A percentile compares a stretch with the other conserved stretches of the same genome.
phyloP scores from a whole-genome alignment of 352 stramenopile species.

The Elongisporangium anandrum region DNA sequence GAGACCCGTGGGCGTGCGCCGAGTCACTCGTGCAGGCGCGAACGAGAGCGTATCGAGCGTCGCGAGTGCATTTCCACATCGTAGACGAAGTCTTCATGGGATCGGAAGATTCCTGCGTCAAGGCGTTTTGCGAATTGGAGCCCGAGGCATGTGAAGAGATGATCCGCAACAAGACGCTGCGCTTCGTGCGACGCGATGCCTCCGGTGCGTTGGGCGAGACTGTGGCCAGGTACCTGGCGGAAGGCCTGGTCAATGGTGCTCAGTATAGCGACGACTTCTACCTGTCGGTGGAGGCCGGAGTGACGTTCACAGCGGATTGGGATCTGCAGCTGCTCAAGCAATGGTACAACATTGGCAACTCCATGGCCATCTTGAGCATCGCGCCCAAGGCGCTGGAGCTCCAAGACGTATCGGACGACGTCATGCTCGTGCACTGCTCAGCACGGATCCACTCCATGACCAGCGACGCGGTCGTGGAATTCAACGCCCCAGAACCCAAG shows the following conservation, averaged over 20 bases:
- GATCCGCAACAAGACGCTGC: constrained; percentile 49
- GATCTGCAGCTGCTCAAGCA: constrained; percentile 70
- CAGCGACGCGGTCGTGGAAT: constrained; percentile 59
- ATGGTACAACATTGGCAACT: constrained; percentile 78
- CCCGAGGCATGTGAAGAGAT: constrained; percentile 38
- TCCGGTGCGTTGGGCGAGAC: constrained; percentile 48
- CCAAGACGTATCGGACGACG: constrained; percentile 24
- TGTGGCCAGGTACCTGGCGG: constrained; percentile 51
- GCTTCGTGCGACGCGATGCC: constrained; percentile 44
- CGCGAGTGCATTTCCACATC: constrained; percentile 61
- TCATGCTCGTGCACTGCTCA: constrained; percentile 68
- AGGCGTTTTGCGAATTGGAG: constrained; percentile 51
- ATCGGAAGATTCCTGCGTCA: constrained; percentile 53
- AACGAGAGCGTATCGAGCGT: constrained; percentile 26
- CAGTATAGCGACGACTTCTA: constrained; percentile 47
- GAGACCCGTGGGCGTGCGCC: constrained; percentile 53
- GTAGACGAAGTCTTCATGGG: constrained; percentile 69
- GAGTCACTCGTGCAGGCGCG: constrained; percentile 41
- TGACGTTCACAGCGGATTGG: constrained; percentile 73
- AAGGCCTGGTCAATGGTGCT: constrained; percentile 42
- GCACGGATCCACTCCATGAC: constrained; percentile 74
- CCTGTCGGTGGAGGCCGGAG: constrained; percentile 57
- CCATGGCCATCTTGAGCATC: constrained; percentile 76
- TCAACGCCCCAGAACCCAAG: constrained; percentile 66
- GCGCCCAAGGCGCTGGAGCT: constrained; percentile 54